phyloP scores from a whole-genome alignment of 257 asterid genomes.

The Ajuga chamaepitys region DNA sequence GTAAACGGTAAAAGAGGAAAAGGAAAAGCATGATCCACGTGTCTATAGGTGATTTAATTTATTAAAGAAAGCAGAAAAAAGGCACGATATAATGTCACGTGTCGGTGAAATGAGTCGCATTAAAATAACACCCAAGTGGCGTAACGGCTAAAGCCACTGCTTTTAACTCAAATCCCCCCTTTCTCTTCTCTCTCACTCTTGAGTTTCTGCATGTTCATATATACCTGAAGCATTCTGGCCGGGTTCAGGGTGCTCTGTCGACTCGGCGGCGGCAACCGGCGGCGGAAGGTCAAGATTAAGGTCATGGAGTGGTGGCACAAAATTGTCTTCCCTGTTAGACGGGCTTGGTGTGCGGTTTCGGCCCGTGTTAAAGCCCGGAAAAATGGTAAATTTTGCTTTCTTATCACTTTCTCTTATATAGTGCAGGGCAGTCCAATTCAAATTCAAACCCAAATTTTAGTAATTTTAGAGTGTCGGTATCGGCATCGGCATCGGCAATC shows the following conservation, averaged over 20 bases:
- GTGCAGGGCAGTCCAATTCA: not conserved
- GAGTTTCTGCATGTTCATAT: slow-evolving; percentile 16
- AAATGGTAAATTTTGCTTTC: slow-evolving; percentile 35
- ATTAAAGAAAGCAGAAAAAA: not conserved
- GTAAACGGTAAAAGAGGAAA: not conserved
- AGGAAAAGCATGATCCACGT: slow-evolving; percentile 31
- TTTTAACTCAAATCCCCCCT: slow-evolving; percentile 13
- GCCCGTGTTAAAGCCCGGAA: slow-evolving; percentile 57
- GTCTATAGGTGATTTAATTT: slow-evolving; percentile 9
- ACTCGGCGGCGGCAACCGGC: slow-evolving; percentile 48
- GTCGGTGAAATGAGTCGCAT: slow-evolving; percentile 47
- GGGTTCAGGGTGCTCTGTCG: slow-evolving; percentile 53
- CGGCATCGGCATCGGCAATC: not conserved
- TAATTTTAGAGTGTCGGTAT: not conserved
- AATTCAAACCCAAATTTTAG: not conserved
- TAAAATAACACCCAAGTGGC: slow-evolving; percentile 19
- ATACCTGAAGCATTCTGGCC: slow-evolving; percentile 42
- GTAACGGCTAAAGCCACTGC: slow-evolving; percentile 30
- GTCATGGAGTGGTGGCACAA: slow-evolving; percentile 73
- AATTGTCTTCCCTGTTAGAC: slow-evolving; percentile 69
- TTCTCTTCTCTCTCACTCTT: slow-evolving; percentile 8
- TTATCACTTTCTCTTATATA: not conserved
- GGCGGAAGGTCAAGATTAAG: slow-evolving; percentile 48
- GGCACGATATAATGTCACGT: slow-evolving; percentile 32
- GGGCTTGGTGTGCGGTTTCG: slow-evolving; percentile 63